Evolutionary conservation across 2,329 filamentous ascomycete genomes (phyloP), one percentile per base, ranked within the genome.

Genomic region (Microdochium trichocladiopsis): DNA sequence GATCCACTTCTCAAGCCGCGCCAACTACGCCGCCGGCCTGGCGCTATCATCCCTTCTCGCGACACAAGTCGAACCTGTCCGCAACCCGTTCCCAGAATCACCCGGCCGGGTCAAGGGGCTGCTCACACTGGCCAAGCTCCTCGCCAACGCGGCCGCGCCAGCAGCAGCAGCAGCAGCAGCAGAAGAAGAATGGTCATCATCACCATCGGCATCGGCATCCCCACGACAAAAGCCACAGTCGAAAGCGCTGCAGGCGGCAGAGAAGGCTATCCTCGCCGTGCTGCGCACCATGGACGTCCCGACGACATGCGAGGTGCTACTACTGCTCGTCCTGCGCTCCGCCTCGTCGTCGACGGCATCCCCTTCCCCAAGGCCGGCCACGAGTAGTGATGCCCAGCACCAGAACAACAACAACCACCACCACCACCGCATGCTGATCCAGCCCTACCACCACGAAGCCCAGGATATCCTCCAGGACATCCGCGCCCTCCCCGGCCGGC

Each of bases 281-380:
- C 58, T 82, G 18, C 61, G 63, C 3, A 68, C 70, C 16, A 71
- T 77, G 10, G 79, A 83, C 52, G 77, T 78, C 55, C 71, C 79
- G 2, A 76, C 74, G 10, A 65, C 82, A 49, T 77, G 75, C 55
- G 78, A 83, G 57, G 74, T 75, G 51, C 61, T 83, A 14, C 66
- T 82, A 51, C 66, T 73, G 36, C 69, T 84, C 58, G 68, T 77
- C 12, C 56, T 74, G 21, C 64, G 69, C 25, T 70, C 73, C 47
- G 71, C 67, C 1, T 57, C 63, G 25, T 6, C 11, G 8, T 6
- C 36, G 36, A 16, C n/a, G 11, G 12, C 18, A 4, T 45, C 41
- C 41, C n/a, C 36, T 16, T 41, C 36, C 11, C n/a, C 36, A n/a
- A n/a, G n/a, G n/a, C n/a, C n/a, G n/a, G n/a, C n/a, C n/a, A n/a